phyloP scores from a whole-genome alignment of 2,329 filamentous ascomycete genomes.

The Aspergillus sergii region DNA sequence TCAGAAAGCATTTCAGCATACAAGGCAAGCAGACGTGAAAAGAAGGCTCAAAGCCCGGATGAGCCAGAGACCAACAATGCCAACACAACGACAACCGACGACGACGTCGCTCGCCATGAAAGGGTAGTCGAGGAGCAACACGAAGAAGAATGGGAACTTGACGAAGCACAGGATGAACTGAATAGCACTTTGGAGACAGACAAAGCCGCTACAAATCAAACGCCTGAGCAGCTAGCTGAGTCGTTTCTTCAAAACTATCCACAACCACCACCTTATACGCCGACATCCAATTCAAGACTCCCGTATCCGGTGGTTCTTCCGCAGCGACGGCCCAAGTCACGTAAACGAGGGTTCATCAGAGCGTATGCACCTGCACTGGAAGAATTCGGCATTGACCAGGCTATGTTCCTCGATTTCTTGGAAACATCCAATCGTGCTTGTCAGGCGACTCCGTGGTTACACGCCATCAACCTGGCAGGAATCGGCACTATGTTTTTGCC shows the following conservation, averaged over 20 bases:
- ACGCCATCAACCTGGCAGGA: slow-evolving; percentile 48
- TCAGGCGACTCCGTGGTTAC: slow-evolving; percentile 40
- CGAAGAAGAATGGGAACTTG: slow-evolving; percentile 28
- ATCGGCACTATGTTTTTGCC: slow-evolving; percentile 44
- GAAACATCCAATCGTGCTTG: slow-evolving; percentile 42
- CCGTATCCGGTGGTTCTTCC: slow-evolving; percentile 43
- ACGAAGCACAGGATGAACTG: slow-evolving; percentile 29
- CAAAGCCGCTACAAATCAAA: neutral
- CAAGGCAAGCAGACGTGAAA: slow-evolving; percentile 20
- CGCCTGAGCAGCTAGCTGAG: slow-evolving; percentile 14
- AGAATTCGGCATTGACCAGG: slow-evolving; percentile 38
- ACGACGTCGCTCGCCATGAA: neutral
- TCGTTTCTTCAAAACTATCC: slow-evolving; percentile 18
- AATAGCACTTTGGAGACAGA: too few species aligned
- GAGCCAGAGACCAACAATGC: neutral
- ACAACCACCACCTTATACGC: slow-evolving; percentile 13
- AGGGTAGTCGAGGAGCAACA: neutral
- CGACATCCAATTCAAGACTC: slow-evolving; percentile 14
- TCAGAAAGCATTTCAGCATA: slow-evolving; percentile 26
- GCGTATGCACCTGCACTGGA: slow-evolving; percentile 43
- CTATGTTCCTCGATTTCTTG: slow-evolving; percentile 42
- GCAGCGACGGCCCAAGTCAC: slow-evolving; percentile 39
- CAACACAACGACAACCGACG: neutral
- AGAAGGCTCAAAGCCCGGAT: neutral
- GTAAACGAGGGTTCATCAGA: slow-evolving; percentile 42